phyloP scores from a whole-genome alignment of 2,329 filamentous ascomycete genomes.

The Xylaria sp. region DNA sequence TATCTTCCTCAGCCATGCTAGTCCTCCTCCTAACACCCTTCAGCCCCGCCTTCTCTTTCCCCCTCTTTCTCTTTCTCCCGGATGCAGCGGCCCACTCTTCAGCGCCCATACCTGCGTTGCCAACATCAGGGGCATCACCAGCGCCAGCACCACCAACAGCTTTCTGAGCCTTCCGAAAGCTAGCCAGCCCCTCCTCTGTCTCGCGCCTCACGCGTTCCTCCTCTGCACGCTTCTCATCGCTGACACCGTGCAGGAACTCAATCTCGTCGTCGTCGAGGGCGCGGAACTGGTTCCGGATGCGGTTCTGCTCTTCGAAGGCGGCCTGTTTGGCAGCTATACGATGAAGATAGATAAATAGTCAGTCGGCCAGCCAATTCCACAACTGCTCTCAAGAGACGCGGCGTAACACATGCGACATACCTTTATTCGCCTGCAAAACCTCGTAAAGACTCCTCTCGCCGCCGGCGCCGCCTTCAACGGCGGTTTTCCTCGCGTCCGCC shows the following conservation, averaged over 20 bases:
- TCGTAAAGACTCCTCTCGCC: constrained; percentile 76
- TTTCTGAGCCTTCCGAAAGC: constrained; percentile 65
- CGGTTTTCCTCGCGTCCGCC: constrained; percentile 60
- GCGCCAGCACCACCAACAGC: constrained; percentile 23
- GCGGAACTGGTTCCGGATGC: constrained; percentile 80
- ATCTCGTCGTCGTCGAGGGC: constrained; percentile 82
- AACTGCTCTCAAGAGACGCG: background rate
- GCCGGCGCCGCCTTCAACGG: constrained; percentile 50
- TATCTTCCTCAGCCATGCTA: constrained; percentile 49
- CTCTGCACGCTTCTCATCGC: constrained; percentile 60
- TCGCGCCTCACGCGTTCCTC: constrained; percentile 66
- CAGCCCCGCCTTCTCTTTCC: constrained; percentile 49
- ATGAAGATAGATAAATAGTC: background rate
- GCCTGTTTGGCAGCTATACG: constrained; percentile 77
- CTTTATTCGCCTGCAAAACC: constrained; percentile 82
- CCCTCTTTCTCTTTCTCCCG: constrained; percentile 54
- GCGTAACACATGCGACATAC: constrained; percentile 30
- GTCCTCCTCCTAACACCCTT: constrained; percentile 53
- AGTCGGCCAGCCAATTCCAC: constrained; percentile 7
- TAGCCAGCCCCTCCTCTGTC: constrained; percentile 66
- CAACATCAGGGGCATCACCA: constrained; percentile 23
- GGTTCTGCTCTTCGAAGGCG: constrained; percentile 79
- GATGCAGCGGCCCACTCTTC: constrained; percentile 51
- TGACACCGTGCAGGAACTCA: constrained; percentile 75
- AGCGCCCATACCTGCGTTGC: constrained; percentile 39